phyloP scores from a whole-genome alignment of 2,329 filamentous ascomycete genomes.

The Venturia nashicola region DNA sequence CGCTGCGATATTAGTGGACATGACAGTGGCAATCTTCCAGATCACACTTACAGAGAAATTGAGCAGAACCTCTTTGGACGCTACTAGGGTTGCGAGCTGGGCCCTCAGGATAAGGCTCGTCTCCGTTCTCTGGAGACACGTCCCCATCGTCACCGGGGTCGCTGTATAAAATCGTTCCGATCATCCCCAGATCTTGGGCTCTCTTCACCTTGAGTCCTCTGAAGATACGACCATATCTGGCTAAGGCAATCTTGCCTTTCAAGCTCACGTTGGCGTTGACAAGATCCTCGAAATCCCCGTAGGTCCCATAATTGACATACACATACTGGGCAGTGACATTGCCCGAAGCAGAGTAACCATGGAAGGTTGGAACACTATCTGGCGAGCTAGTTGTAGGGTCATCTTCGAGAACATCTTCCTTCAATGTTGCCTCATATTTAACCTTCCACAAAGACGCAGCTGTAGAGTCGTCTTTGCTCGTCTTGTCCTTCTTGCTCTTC shows the following conservation, averaged over 20 bases:
- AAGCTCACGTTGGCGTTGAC: constrained; percentile 61
- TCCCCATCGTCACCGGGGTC: constrained; percentile 84
- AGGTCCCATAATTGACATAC: constrained; percentile 86
- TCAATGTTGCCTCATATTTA: constrained; percentile 65
- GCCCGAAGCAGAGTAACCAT: constrained; percentile 85
- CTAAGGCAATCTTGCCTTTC: constrained; percentile 74
- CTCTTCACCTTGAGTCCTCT: constrained; percentile 86
- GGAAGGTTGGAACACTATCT: constrained; percentile 76
- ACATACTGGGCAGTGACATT: constrained; percentile 83
- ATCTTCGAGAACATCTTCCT: constrained; percentile 73
- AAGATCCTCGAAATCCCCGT: constrained; percentile 73
- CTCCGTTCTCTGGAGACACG: constrained; percentile 69
- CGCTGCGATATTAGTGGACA: constrained; percentile 19
- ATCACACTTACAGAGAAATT: constrained; percentile 37
- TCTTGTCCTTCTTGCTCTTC: constrained; percentile 28
- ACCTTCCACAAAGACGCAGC: constrained; percentile 41
- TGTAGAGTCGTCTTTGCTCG: constrained; percentile 22
- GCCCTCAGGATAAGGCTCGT: constrained; percentile 64
- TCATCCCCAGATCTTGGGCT: constrained; percentile 79
- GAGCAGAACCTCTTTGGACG: constrained; percentile 78
- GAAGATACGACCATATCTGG: constrained; percentile 77
- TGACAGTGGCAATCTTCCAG: neutral
- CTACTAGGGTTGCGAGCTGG: constrained; percentile 79
- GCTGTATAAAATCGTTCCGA: constrained; percentile 72
- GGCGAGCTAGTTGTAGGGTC: constrained; percentile 65